These are phyloP conservation scores for Lasiosphaeria miniovina DNA, from an alignment of 495 filamentous ascomycete genomes.

Conservation along the genomic window DNA sequence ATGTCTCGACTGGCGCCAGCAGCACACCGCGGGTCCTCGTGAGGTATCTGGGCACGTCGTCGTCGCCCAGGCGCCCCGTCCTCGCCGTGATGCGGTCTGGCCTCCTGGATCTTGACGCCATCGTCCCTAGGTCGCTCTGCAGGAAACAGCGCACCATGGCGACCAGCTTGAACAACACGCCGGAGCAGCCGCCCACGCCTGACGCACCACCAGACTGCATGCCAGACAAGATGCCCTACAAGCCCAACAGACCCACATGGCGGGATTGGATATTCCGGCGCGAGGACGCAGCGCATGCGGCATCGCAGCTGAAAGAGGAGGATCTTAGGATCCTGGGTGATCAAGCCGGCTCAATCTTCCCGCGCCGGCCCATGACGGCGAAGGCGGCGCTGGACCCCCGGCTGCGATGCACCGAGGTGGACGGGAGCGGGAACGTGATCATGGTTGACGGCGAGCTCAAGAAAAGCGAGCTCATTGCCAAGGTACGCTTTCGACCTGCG, in stretches of 20 bases:
- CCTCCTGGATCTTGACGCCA: constrained; percentile 42
- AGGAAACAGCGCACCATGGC: constrained; percentile 10
- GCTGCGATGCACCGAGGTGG: constrained; percentile 91
- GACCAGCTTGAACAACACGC: constrained; percentile 4
- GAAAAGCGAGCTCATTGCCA: constrained; percentile 93
- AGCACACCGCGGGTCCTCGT: constrained; percentile 13
- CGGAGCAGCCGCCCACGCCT: background rate
- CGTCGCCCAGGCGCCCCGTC: background rate
- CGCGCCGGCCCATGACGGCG: constrained; percentile 60
- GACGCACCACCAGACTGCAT: too few relatives aligned
- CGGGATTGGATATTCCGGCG: constrained; percentile 55
- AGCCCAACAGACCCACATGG: constrained; percentile 45
- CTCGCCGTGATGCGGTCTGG: constrained; percentile 37
- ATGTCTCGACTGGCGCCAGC: constrained; percentile 25
- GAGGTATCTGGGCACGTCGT: constrained; percentile 8
- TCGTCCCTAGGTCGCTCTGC: constrained; percentile 36
- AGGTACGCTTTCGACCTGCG: constrained; percentile 53
- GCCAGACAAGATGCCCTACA: too few relatives aligned
- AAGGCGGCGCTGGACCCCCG: constrained; percentile 77
- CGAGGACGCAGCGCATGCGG: constrained; percentile 26
- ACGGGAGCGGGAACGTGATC: constrained; percentile 90
- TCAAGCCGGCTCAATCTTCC: constrained; percentile 50
- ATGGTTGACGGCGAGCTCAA: constrained; percentile 94
- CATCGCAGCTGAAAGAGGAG: constrained; percentile 42
- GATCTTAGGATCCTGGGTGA: constrained; percentile 53